Base-by-base conservation (phyloP, 2,329 filamentous ascomycete species). In the Fusarium piperis region DNA sequence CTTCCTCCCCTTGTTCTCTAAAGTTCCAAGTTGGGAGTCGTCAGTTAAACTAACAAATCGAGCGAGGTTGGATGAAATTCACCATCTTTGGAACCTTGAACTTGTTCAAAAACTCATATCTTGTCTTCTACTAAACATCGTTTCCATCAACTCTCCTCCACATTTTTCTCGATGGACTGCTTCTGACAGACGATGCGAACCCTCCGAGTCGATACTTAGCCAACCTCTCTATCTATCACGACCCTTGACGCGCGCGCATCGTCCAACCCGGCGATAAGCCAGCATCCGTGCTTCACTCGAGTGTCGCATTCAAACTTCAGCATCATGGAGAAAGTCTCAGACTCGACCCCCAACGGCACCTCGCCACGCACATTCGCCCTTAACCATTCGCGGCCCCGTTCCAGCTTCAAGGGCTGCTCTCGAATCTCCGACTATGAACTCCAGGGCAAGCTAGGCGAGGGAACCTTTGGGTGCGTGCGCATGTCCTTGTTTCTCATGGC, bases 361-460 rank as follows among this genome's bases (percentile, higher is more conserved):
- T 89, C 88, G 65, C 88, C 89, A 53, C 83, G 85, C 68, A 83
- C 85, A 9, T 90, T 89, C 78, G 88, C 89, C 36, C 78, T 85
- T n/a, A 84, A 85, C 59, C 86, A 90, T 77, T 82, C 85, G 79
- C 87, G 87, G 66, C 85, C 85, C 53, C 84, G 83, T 77, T 83
- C 82, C 65, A 91, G 88, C 72, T 99, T 97, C 80, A 86, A 87
- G 59, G 96, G 96, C 69, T 98, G 95, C 85, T 96, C 94, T 55
- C 90, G 89, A 77, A 94, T 97, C 73, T 84, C 85, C 74, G 92
- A 94, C 74, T 97, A 96, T 80, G 93, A 95, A 74, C 85, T 96
- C 38, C 83, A 93, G 74, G 90, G 90, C 59, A 97, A 97, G 83
- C 89, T 99, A 62, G 95, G 95, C 74, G 95, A 98, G 81, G 95